A percentile compares a stretch with the other conserved stretches of the same genome.
These are phyloP conservation scores for Polytrichum commune DNA, from an alignment of 225 moss, liverwort and hornwort species.

Conservation along the genomic window DNA sequence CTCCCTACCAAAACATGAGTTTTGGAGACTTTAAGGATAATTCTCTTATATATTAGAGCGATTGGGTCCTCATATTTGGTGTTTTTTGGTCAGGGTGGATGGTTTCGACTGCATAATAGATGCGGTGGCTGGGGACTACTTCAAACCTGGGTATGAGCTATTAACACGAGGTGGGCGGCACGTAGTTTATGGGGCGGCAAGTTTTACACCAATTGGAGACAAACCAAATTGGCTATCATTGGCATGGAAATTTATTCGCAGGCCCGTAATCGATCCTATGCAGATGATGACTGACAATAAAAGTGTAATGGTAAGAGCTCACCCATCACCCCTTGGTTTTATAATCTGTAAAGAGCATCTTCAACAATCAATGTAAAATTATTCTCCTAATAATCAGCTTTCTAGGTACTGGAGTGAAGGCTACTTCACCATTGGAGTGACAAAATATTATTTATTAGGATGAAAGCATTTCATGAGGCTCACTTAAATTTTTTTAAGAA, in stretches of 20 bases:
- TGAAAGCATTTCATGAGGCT: too few relatives aligned
- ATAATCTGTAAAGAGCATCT: too few relatives aligned
- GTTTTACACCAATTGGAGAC: constrained; percentile 49
- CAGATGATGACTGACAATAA: constrained; percentile 57
- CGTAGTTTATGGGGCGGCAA: constrained; percentile 47
- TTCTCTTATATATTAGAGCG: background rate
- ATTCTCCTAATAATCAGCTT: too few relatives aligned
- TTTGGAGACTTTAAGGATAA: too few relatives aligned
- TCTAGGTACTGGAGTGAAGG: too few relatives aligned
- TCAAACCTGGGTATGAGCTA: constrained; percentile 46
- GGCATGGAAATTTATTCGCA: constrained; percentile 45
- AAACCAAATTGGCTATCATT: constrained; percentile 46
- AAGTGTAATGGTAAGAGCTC: constrained; percentile 40
- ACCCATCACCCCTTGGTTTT: too few relatives aligned
- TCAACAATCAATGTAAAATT: too few relatives aligned
- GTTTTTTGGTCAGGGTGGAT: constrained; percentile 26
- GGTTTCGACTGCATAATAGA: constrained; percentile 51
- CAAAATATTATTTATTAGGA: too few relatives aligned
- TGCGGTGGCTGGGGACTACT: constrained; percentile 48
- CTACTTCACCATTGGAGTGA: too few relatives aligned
- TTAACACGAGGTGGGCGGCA: constrained; percentile 45
- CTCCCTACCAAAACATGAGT: too few relatives aligned
- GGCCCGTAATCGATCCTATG: constrained; percentile 52
- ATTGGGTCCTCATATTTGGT: background rate
- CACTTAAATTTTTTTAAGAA: too few relatives aligned